These are phyloP conservation scores for Yueomyces sp. DNA, from an alignment of 805 yeast genomes.

Conservation along the genomic window DNA sequence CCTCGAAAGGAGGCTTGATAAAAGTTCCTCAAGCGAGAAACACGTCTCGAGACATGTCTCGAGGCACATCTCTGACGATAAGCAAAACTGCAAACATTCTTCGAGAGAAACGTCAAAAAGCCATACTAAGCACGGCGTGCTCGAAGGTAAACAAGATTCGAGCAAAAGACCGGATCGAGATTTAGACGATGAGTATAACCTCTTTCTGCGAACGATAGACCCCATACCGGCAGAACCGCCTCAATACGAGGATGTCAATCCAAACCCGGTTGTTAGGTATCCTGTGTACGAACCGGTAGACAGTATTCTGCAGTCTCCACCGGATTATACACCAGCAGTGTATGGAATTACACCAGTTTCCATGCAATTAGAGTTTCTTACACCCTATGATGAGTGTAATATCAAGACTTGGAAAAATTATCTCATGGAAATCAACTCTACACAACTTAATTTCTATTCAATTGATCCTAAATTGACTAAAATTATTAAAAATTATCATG, in stretches of 20 bases:
- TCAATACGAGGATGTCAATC: constrained; percentile 14
- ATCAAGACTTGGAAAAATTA: constrained; percentile 57
- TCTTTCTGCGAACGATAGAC: constrained; percentile 21
- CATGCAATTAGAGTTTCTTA: constrained; percentile 61
- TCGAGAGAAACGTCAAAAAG: too few relatives aligned
- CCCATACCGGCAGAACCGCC: constrained; percentile 28
- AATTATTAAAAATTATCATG: constrained; percentile 15
- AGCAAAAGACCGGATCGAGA: neutral
- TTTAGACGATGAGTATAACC: neutral
- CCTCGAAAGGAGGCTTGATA: too few relatives aligned
- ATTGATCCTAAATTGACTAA: constrained; percentile 25
- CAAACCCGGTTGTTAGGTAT: constrained; percentile 15
- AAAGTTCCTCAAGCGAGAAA: too few relatives aligned
- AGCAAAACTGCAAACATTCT: too few relatives aligned
- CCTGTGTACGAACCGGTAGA: constrained; percentile 26
- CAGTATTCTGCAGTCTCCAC: constrained; percentile 34
- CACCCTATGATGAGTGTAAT: constrained; percentile 63
- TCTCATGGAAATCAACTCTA: constrained; percentile 68
- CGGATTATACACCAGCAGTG: constrained; percentile 54
- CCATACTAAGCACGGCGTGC: too few relatives aligned
- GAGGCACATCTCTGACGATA: too few relatives aligned
- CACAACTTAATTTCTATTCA: constrained; percentile 63
- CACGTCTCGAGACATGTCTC: too few relatives aligned
- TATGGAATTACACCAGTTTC: constrained; percentile 42
- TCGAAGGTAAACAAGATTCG: too few relatives aligned